Conservation (phyloP, 2,329 filamentous ascomycete genomes). For the Incumbomyces lentus region DNA sequence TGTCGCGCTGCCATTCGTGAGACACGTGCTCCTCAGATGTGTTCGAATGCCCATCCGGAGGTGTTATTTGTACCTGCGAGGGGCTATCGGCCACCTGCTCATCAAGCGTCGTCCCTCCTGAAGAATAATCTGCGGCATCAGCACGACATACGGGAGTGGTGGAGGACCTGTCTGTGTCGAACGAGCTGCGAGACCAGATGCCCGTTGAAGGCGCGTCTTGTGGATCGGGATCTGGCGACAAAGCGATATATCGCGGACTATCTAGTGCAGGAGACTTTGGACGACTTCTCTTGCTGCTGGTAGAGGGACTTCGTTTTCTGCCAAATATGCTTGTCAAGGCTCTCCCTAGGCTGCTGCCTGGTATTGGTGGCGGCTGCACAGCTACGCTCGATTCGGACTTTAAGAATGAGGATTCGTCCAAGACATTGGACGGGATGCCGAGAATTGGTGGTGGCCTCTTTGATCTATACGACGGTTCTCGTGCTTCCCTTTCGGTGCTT, state of each 20-base stretch:
- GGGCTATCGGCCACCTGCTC: not conserved
- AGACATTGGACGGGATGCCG: not conserved
- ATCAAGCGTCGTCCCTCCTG: no score
- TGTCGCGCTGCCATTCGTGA: not conserved
- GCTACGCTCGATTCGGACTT: conserved; percentile 3
- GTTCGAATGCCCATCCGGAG: not conserved
- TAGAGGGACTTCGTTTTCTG: conserved; percentile 14
- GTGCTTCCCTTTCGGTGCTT: not conserved
- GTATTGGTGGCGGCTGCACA: conserved; percentile 9
- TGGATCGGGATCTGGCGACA: conserved; percentile 4
- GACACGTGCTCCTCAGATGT: not conserved
- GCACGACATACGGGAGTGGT: not conserved
- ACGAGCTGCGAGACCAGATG: not conserved
- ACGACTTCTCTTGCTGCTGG: conserved; percentile 5
- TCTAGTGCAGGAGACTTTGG: not conserved
- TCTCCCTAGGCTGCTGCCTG: conserved; percentile 9
- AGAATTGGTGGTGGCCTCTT: conserved; percentile 18
- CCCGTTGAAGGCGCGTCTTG: not conserved
- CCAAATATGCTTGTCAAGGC: conserved; percentile 15
- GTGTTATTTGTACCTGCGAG: not conserved
- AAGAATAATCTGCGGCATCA: no score
- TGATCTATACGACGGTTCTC: conserved; percentile 17
- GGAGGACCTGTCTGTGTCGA: not conserved
- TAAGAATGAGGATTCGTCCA: not conserved
- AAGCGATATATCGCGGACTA: conserved; percentile 4